phyloP scores from a whole-genome alignment of 2,329 filamentous ascomycete genomes.

The Neoarthrinium moseri region DNA sequence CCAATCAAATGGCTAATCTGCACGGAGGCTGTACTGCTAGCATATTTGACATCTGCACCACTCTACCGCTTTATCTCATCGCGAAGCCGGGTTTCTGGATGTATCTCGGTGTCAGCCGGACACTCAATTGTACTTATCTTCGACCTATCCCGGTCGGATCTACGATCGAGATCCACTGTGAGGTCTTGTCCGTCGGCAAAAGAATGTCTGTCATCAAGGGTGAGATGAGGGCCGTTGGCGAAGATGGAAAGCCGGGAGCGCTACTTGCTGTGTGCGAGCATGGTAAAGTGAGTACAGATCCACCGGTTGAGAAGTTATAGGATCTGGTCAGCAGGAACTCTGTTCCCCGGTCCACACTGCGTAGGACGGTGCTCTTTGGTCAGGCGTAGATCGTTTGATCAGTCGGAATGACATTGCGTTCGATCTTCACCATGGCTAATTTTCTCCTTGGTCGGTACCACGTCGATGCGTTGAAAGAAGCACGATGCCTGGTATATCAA shows the following conservation, averaged over 20 bases:
- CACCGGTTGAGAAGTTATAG: conserved; percentile 15
- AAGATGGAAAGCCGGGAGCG: conserved; percentile 32
- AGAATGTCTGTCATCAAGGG: conserved; percentile 42
- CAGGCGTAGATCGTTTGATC: too few species aligned
- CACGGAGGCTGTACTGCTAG: conserved; percentile 65
- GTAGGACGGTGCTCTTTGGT: background rate
- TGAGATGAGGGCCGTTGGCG: conserved; percentile 41
- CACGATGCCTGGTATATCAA: background rate
- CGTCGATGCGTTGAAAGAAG: background rate
- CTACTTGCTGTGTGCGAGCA: conserved; percentile 50
- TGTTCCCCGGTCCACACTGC: too few species aligned
- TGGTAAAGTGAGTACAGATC: conserved; percentile 53
- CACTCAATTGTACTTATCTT: conserved; percentile 66
- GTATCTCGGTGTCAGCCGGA: conserved; percentile 62
- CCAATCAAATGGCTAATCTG: conserved; percentile 53
- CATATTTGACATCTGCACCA: conserved; percentile 66
- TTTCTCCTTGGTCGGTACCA: too few species aligned
- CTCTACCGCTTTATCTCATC: conserved; percentile 54
- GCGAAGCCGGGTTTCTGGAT: conserved; percentile 60
- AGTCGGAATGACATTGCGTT: too few species aligned
- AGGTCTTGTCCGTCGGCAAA: conserved; percentile 46
- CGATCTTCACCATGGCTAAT: too few species aligned
- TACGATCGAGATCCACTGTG: conserved; percentile 41
- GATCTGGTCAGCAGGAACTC: background rate
- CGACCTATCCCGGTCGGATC: conserved; percentile 55